These are phyloP conservation scores for Alternaria sp. DNA, from an alignment of 2,329 filamentous ascomycete species.

Conservation along the genomic window DNA sequence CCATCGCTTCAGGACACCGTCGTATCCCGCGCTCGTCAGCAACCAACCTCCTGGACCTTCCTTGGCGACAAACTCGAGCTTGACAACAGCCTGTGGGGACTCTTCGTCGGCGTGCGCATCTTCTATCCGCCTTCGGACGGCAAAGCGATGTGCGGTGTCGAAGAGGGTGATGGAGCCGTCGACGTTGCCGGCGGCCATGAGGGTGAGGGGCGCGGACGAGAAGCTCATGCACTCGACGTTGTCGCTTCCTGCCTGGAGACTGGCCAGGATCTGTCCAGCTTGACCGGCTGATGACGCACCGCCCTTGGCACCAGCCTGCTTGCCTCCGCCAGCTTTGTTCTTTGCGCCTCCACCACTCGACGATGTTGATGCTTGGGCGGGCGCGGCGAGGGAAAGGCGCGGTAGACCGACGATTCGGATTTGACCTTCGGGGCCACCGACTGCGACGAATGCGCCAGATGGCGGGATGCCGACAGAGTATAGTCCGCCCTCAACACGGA, in stretches of 20 bases:
- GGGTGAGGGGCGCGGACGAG: slow-evolving; percentile 65
- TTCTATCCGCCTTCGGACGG: slow-evolving; percentile 80
- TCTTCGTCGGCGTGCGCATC: slow-evolving; percentile 76
- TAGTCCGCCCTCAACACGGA: slow-evolving; percentile 88
- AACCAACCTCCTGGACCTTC: slow-evolving; percentile 64
- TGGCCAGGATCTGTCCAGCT: slow-evolving; percentile 78
- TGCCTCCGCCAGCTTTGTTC: slow-evolving; percentile 57
- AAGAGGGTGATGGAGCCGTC: slow-evolving; percentile 81
- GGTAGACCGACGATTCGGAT: slow-evolving; percentile 88
- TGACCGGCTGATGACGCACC: slow-evolving; percentile 55
- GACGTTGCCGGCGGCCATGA: slow-evolving; percentile 70
- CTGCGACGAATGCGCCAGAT: slow-evolving; percentile 78
- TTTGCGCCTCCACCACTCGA: slow-evolving; percentile 57
- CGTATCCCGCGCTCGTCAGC: slow-evolving; percentile 88
- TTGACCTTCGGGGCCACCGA: slow-evolving; percentile 85
- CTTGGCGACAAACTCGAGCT: slow-evolving; percentile 81
- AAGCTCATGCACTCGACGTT: slow-evolving; percentile 80
- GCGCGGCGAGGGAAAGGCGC: slow-evolving; percentile 56
- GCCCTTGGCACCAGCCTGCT: slow-evolving; percentile 54
- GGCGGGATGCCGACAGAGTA: slow-evolving; percentile 88
- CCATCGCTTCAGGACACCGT: slow-evolving; percentile 90
- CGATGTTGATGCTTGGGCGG: slow-evolving; percentile 46
- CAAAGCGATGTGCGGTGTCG: slow-evolving; percentile 85
- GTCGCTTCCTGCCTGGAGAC: slow-evolving; percentile 79
- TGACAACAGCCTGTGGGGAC: slow-evolving; percentile 88